Evolutionary conservation across 2,329 filamentous ascomycete genomes (phyloP).

Genomic region (Phyllosticta citriasiana): DNA sequence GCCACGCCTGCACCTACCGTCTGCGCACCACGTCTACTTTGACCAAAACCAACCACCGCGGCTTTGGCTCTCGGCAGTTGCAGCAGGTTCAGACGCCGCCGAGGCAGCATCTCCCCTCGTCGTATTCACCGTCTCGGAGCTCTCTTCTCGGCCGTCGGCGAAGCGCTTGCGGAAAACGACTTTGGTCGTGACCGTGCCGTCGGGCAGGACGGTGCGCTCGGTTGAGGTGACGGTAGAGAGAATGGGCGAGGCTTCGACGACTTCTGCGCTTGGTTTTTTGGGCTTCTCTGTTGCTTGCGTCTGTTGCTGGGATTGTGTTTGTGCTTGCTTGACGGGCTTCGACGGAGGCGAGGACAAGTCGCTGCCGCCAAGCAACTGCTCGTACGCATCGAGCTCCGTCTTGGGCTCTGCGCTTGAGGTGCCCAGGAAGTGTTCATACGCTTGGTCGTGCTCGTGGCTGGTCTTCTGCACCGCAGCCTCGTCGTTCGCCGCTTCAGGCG

Average conservation of each 20-base stretch:
- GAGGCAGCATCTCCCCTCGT: slow-evolving; percentile 5
- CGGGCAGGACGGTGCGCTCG: slow-evolving; percentile 43
- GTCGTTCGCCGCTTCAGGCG: background rate
- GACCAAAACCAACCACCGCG: slow-evolving; percentile 7
- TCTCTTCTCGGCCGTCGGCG: slow-evolving; percentile 51
- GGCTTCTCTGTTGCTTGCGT: background rate
- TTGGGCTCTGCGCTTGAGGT: slow-evolving; percentile 3
- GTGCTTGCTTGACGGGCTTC: background rate
- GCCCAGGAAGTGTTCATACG: slow-evolving; percentile 40
- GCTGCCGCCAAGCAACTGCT: slow-evolving; percentile 34
- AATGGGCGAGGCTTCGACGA: slow-evolving; percentile 22
- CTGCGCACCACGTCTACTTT: background rate
- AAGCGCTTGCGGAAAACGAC: slow-evolving; percentile 49
- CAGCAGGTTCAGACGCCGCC: background rate
- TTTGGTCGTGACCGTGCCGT: slow-evolving; percentile 50
- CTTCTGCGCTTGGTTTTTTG: slow-evolving; percentile 18
- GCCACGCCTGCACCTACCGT: background rate
- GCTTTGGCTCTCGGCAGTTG: background rate
- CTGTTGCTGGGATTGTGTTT: slow-evolving; percentile 9
- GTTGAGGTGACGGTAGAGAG: slow-evolving; percentile 50
- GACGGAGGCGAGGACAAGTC: background rate
- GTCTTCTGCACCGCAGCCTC: background rate
- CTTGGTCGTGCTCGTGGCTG: background rate
- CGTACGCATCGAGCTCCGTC: slow-evolving; percentile 46
- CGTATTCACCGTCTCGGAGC: slow-evolving; percentile 44